These are phyloP conservation scores for Fusarium sp. DNA, from an alignment of 2,329 filamentous ascomycete species.

Conservation along the genomic window DNA sequence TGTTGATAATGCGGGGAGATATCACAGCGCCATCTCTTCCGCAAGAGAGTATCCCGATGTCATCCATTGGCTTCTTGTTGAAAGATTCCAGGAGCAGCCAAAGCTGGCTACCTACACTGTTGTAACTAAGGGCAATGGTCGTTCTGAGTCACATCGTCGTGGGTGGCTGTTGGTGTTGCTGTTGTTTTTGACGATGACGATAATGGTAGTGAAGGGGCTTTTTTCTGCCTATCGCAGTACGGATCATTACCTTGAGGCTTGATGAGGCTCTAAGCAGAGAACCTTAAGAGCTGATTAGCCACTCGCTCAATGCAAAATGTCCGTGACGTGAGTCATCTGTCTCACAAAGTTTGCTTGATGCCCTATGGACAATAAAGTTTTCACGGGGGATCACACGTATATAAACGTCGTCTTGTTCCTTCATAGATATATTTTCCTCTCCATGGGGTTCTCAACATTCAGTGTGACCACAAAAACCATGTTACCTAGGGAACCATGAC, in stretches of 20 bases:
- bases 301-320: not conserved
- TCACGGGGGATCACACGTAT: not conserved
- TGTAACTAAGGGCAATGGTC: accelerated
- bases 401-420: not conserved
- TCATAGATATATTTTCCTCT: too few relatives aligned
- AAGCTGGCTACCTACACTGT: not conserved
- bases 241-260: not conserved
- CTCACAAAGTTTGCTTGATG: not conserved
- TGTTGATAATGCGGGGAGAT: accelerated
- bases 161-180: not conserved
- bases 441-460: too few relatives aligned
- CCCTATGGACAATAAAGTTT: not conserved
- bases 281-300: not conserved
- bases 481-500: not conserved
- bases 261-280: not conserved
- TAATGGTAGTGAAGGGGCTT: not conserved
- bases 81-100: not conserved
- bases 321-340: not conserved
- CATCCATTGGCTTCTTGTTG: not conserved
- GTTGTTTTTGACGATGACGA: not conserved
- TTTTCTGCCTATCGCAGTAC: not conserved
- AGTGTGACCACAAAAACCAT: too few relatives aligned
- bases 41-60: not conserved
- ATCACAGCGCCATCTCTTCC: not conserved
- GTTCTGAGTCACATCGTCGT: not conserved